Conservation (phyloP, 495 filamentous ascomycete species). For the Xylaria venustula region DNA sequence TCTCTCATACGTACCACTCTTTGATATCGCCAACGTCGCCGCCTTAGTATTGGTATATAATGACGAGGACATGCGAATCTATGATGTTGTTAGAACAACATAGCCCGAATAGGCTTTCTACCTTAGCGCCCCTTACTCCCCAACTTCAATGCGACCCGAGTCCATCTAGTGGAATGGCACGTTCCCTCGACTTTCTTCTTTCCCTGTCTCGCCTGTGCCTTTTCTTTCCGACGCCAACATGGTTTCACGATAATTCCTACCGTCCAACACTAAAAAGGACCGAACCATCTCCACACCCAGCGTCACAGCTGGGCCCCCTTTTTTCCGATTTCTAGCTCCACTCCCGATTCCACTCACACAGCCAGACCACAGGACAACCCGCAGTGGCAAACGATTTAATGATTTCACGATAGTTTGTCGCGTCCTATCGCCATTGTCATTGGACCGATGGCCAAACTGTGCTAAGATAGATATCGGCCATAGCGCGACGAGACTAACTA, state of each 20-base stretch:
- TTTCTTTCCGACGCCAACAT: neutral
- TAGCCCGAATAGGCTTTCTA: neutral
- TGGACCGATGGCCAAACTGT: neutral
- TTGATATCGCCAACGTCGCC: too few species aligned
- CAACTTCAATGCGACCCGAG: neutral
- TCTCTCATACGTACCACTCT: too few species aligned
- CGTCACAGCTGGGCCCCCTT: neutral
- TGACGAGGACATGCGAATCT: neutral
- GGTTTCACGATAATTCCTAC: neutral
- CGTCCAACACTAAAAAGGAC: neutral
- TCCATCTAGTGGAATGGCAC: too few species aligned
- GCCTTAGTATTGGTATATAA: too few species aligned
- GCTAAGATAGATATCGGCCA: neutral
- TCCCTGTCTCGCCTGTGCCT: too few species aligned
- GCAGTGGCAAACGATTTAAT: neutral
- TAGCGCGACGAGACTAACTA: neutral
- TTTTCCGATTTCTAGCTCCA: neutral
- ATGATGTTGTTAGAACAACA: too few species aligned
- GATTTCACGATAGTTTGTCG: conserved; percentile 2
- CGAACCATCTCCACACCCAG: neutral
- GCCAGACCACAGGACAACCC: neutral
- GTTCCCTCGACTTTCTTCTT: neutral
- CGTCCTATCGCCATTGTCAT: neutral
- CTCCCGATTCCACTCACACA: neutral
- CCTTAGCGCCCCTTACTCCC: neutral